These are phyloP conservation scores for Andrographis paniculata DNA, from an alignment of 305 asterid genomes.

Conservation along the genomic window DNA sequence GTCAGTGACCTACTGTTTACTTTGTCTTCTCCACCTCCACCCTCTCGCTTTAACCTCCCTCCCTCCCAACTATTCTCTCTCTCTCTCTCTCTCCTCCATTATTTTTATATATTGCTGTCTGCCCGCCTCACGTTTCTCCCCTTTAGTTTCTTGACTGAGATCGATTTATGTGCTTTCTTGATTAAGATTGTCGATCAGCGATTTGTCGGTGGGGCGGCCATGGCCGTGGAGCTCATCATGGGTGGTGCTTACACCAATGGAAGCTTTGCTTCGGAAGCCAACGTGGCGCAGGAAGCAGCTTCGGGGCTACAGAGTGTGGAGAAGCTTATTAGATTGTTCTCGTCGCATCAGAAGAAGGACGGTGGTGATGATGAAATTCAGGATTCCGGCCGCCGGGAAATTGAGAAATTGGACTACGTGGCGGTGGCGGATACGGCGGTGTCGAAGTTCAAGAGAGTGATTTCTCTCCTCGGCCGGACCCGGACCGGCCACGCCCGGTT, in stretches of 20 bases:
- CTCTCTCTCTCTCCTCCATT: not conserved
- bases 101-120: constrained; percentile 10
- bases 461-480: constrained; percentile 50
- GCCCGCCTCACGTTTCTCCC: not conserved
- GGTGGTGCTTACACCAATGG: constrained; percentile 38
- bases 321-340: constrained; percentile 39
- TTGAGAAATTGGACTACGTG: constrained; percentile 25
- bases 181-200: not conserved
- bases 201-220: constrained; percentile 27
- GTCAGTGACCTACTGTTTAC: constrained; percentile 66
- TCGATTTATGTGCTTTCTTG: not conserved
- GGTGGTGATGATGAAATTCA: constrained; percentile 9
- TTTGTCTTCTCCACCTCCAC: constrained; percentile 28
- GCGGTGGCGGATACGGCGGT: constrained; percentile 55
- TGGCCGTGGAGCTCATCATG: constrained; percentile 81
- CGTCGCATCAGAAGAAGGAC: constrained; percentile 21
- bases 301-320: constrained; percentile 56
- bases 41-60: not conserved
- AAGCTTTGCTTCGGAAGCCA: constrained; percentile 29
- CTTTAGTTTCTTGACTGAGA: not conserved
- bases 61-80: constrained; percentile 8
- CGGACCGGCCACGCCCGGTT: constrained; percentile 90
- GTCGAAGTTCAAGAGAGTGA: constrained; percentile 47
- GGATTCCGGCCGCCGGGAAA: constrained; percentile 3
- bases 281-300: constrained; percentile 43